These are phyloP conservation scores for Fusarium annulatum DNA, from an alignment of 2,329 filamentous ascomycete genomes.

Conservation along the genomic window DNA sequence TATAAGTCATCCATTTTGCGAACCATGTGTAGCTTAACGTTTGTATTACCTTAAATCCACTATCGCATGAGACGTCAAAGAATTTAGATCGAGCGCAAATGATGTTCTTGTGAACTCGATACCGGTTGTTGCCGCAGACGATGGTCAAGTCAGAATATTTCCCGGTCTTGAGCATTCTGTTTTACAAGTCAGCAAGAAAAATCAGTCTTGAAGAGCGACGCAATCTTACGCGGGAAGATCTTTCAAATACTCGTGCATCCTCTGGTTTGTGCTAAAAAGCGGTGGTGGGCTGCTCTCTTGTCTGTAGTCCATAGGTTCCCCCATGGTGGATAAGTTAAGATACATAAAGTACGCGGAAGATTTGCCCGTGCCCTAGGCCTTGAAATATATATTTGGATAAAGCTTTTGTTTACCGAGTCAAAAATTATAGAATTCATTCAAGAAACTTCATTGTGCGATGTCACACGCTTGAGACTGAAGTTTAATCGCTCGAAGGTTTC, in stretches of 20 bases:
- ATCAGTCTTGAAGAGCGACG: no score
- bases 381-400: accelerated
- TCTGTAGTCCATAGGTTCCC: neutral
- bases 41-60: no score
- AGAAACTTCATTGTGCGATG: accelerated
- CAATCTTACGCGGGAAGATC: neutral
- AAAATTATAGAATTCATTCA: neutral
- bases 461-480: neutral
- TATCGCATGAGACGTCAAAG: no score
- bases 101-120: conserved; percentile 5
- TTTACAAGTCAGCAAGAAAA: no score
- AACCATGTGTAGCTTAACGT: no score
- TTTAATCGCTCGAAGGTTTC: neutral
- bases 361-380: accelerated
- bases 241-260: neutral
- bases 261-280: neutral
- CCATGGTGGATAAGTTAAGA: neutral
- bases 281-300: accelerated
- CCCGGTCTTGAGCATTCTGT: neutral
- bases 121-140: neutral
- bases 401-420: accelerated
- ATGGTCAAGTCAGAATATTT: conserved; percentile 6
- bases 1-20: no score
- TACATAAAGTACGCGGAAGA: neutral
- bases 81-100: no score